phyloP scores from a whole-genome alignment of 192 early-diverging fungal genomes.

The Podila clonocystis region DNA sequence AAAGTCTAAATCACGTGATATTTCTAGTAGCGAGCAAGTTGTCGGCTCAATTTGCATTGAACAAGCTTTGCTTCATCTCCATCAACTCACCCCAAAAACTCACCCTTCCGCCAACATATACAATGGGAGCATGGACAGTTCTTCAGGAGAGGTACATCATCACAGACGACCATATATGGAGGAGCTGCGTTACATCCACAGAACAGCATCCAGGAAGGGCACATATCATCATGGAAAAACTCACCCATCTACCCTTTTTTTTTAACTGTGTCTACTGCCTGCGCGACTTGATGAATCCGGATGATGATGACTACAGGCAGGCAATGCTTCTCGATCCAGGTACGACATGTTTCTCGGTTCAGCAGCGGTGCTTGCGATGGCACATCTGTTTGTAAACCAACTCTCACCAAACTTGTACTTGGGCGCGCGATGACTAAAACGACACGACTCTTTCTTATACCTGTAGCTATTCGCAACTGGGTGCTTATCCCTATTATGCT shows the following conservation, averaged over 20 bases:
- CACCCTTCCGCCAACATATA: slow-evolving; percentile 6
- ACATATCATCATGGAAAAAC: not conserved
- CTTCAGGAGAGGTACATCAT: slow-evolving; percentile 49
- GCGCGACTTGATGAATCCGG: not conserved
- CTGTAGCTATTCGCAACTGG: slow-evolving; percentile 85
- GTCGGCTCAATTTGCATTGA: no score
- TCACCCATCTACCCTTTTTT: not conserved
- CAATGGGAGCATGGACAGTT: slow-evolving; percentile 53
- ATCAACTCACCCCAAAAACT: not conserved
- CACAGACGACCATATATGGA: not conserved
- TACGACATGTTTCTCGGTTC: slow-evolving; percentile 6
- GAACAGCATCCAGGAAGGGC: not conserved
- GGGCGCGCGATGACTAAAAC: not conserved
- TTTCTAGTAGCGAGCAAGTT: no score
- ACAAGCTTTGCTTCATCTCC: not conserved
- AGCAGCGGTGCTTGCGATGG: not conserved
- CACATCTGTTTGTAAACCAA: not conserved
- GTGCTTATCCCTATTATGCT: slow-evolving; percentile 97
- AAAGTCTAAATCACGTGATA: no score
- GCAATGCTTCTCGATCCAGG: slow-evolving; percentile 77
- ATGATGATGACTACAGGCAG: slow-evolving; percentile 51
- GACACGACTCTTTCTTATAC: not conserved
- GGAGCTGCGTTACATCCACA: not conserved
- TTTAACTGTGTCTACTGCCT: not conserved
- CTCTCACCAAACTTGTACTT: not conserved